Conservation (phyloP, 495 filamentous ascomycete species). For the Aspergillus leporis region DNA sequence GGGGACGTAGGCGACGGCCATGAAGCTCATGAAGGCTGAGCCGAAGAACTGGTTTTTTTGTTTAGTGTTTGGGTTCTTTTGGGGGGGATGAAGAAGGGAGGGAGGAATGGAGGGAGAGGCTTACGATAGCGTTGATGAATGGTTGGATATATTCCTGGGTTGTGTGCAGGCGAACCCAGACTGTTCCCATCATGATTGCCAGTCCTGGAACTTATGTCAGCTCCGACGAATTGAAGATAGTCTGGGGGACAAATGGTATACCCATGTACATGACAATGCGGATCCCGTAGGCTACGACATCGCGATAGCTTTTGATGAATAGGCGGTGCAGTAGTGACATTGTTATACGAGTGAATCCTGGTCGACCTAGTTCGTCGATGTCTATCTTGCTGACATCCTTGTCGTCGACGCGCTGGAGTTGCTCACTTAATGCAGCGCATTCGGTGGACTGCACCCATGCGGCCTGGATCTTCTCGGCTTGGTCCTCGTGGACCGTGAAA, state of each 20-base stretch:
- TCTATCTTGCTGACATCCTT: constrained; percentile 15
- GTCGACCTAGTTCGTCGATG: constrained; percentile 28
- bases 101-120: constrained; percentile 1
- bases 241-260: constrained; percentile 16
- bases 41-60: constrained; percentile 60
- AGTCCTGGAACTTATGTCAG: constrained; percentile 42
- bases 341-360: constrained; percentile 32
- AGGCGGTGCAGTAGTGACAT: constrained; percentile 65
- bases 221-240: not conserved
- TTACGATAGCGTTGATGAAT: constrained; percentile 73
- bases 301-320: constrained; percentile 78
- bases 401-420: constrained; percentile 9
- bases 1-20: constrained; percentile 83
- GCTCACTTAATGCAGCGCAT: constrained; percentile 14
- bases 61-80: constrained; percentile 1
- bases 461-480: constrained; percentile 31
- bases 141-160: constrained; percentile 70
- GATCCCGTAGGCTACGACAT: constrained; percentile 80
- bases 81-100: no score
- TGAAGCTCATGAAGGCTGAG: constrained; percentile 86
- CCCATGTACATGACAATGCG: constrained; percentile 80
- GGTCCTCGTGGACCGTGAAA: constrained; percentile 48
- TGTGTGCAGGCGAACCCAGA: constrained; percentile 70
- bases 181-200: constrained; percentile 85
- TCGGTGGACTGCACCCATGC: constrained; percentile 32